Conservation (phyloP, 2,329 filamentous ascomycete genomes). For the Thelonectria discophora region DNA sequence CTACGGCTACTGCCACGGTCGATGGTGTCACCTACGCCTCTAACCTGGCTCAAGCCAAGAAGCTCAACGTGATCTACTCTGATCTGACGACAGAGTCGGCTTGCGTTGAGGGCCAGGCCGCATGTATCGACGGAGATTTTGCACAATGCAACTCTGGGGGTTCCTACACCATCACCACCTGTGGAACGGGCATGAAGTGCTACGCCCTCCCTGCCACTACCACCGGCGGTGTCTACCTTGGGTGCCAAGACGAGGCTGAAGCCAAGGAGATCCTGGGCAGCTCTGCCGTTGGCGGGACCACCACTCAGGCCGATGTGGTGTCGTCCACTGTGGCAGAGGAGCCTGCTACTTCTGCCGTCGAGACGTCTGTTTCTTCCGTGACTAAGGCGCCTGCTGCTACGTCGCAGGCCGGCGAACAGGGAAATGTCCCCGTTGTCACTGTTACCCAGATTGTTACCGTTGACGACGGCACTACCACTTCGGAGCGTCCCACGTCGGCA, state of each 20-base stretch:
- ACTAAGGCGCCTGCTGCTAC: slow-evolving; percentile 28
- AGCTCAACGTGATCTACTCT: slow-evolving; percentile 59
- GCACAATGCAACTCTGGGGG: slow-evolving; percentile 56
- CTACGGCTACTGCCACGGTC: slow-evolving; percentile 52
- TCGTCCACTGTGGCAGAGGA: slow-evolving; percentile 26
- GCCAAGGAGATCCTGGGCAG: slow-evolving; percentile 56
- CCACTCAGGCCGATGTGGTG: slow-evolving; percentile 5
- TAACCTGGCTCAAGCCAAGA: slow-evolving; percentile 56
- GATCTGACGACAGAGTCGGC: slow-evolving; percentile 55
- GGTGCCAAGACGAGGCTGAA: slow-evolving; percentile 53
- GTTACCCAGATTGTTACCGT: slow-evolving; percentile 45
- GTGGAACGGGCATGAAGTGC: slow-evolving; percentile 52
- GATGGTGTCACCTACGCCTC: slow-evolving; percentile 52
- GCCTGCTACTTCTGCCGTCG: slow-evolving; percentile 10
- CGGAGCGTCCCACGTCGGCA: not conserved
- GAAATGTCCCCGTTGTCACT: slow-evolving; percentile 40
- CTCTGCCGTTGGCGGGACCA: slow-evolving; percentile 21
- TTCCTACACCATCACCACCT: slow-evolving; percentile 53
- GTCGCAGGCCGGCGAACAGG: slow-evolving; percentile 22
- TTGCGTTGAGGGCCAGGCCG: slow-evolving; percentile 57
- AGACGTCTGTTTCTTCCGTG: not conserved
- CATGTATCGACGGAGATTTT: slow-evolving; percentile 61
- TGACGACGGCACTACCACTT: slow-evolving; percentile 32
- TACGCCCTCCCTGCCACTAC: slow-evolving; percentile 64
- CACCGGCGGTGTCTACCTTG: slow-evolving; percentile 57